Percentiles rank a stretch among this genome's conserved stretches.
Evolutionary conservation across 495 filamentous ascomycete genomes (phyloP).

Genomic region (Lepidopterella palustris): DNA sequence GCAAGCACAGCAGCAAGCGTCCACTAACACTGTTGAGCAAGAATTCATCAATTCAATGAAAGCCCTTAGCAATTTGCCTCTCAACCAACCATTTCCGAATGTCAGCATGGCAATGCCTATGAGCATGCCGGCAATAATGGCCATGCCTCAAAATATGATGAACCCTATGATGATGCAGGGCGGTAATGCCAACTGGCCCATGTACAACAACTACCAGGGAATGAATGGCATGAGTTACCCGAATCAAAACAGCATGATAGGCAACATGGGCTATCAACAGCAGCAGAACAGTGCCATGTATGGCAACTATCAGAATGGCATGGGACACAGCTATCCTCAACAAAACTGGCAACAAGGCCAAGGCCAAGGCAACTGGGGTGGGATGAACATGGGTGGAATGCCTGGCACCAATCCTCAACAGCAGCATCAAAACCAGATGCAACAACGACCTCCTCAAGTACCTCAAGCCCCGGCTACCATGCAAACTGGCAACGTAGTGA

Average conservation of each 20-base stretch:
- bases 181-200: constrained; percentile 33
- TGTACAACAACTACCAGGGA: constrained; percentile 31
- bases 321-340: constrained; percentile 1
- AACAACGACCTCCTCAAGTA: background rate
- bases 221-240: constrained; percentile 29
- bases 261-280: constrained; percentile 15
- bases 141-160: constrained; percentile 38
- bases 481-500: constrained; percentile 26
- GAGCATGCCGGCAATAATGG: constrained; percentile 12
- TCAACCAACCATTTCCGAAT: constrained; percentile 11
- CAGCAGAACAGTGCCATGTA: constrained; percentile 3
- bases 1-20: constrained; percentile 28
- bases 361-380: background rate
- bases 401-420: constrained; percentile 3
- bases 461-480: constrained; percentile 23
- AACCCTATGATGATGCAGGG: constrained; percentile 40
- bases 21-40: constrained; percentile 14
- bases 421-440: background rate
- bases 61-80: constrained; percentile 25
- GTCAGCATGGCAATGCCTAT: background rate
- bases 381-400: constrained; percentile 10
- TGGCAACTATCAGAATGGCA: background rate
- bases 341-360: constrained; percentile 12
- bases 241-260: constrained; percentile 32
- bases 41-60: constrained; percentile 33